Base-by-base conservation (phyloP, 352 stramenopile species). In the Peronospora farinosa region DNA sequence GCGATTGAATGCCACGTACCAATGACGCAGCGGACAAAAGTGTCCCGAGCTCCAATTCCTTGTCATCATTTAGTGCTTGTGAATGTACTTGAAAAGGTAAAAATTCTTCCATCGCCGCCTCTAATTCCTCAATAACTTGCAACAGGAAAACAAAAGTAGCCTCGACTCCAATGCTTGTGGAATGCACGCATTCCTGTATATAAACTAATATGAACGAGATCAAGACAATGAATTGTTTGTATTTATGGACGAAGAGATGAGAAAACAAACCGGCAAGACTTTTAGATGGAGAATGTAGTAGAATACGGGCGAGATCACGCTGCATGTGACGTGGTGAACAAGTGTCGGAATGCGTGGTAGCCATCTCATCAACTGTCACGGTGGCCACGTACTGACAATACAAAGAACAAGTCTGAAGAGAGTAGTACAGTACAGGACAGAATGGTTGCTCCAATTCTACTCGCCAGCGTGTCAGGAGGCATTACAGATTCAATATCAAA, bases 111-210 rank as follows among this genome's bases (percentile, higher is more conserved):
- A 74, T 59, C 0, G 74, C 72, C 11, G 71, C 65, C 21, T 91
- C 75, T 16, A 91, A 54, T 49, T 91, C 77, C 12, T 78, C 56
- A 3, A 85, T 48, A 28, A 91, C 62, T 56, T 91, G 71, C 50
- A 72, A 47, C 19, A 88, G 55, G 42, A 91, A 91, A 16, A 67
- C 57, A 21, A 67, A 63, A 2, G 79, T 85, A 36, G 74, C 71
- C 16, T 79, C 75, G 17, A 77, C 53, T 7, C 76, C 75, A 12
- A 88, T 44, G 12, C 43, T 67, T 15, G 75, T 88, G 17, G 77
- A 88, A 55, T 91, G 79, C 38, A 91, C 77, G 38, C 77, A 77
- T 47, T 88, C 61, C 67, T 88, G 77, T 27, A 91, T 67, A 37
- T 85, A 78, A 2, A 62, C 79, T 90, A 32, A 19, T 1, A 42